Evolutionary conservation across 768 basidiomycete species (phyloP).

Genomic region (Pleurotus pulmonarius): DNA sequence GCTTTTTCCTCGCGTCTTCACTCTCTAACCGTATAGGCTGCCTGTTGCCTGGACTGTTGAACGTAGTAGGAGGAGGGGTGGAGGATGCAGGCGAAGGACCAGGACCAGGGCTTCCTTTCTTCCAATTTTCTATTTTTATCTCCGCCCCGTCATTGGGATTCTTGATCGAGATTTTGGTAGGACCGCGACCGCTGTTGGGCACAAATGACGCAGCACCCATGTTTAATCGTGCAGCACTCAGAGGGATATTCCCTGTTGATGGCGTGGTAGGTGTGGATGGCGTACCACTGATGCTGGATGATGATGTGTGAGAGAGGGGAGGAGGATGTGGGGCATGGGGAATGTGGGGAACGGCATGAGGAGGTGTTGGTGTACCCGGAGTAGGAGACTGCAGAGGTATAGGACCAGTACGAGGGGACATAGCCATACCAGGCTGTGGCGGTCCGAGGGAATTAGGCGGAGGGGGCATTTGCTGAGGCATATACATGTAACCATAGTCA

Average conservation of each 20-base stretch:
- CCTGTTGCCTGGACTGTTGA: conserved; percentile 31
- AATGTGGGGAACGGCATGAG: conserved; percentile 25
- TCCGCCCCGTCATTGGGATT: conserved; percentile 56
- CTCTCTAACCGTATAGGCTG: conserved; percentile 61
- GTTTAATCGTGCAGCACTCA: conserved; percentile 45
- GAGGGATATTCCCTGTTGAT: conserved; percentile 40
- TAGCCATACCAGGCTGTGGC: conserved; percentile 49
- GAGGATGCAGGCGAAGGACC: conserved; percentile 31
- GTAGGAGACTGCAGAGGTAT: conserved; percentile 44
- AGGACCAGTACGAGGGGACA: conserved; percentile 65
- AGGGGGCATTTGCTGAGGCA: conserved; percentile 20
- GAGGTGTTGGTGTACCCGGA: conserved; percentile 58
- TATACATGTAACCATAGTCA: conserved; percentile 3
- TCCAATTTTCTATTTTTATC: conserved; percentile 54
- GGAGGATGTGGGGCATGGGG: conserved; percentile 47
- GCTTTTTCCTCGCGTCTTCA: conserved; percentile 44
- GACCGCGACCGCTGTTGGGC: conserved; percentile 39
- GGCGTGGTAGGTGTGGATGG: conserved; percentile 72
- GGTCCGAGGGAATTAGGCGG: conserved; percentile 44
- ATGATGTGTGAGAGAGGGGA: conserved; percentile 37
- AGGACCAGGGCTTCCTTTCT: conserved; percentile 40
- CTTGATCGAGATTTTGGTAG: conserved; percentile 54
- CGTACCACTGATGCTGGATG: conserved; percentile 43
- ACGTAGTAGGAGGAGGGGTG: conserved; percentile 19
- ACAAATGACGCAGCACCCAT: conserved; percentile 66